Conservation (phyloP, 306 rosid species). For the Casuarina equisetifolia region DNA sequence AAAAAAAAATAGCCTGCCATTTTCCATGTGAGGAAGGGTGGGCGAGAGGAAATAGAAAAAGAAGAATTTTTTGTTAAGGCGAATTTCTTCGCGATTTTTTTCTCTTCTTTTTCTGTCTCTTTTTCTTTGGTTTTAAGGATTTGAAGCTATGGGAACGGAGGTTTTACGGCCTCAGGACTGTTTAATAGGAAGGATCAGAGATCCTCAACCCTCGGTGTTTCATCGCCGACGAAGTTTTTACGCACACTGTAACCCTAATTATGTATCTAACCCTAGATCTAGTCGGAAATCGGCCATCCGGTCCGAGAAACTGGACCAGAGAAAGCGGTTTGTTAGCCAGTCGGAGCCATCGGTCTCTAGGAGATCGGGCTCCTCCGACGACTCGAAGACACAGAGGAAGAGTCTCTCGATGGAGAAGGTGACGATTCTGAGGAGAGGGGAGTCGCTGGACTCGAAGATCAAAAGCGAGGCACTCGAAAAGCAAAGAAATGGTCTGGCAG, state of each 20-base stretch:
- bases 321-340: constrained; percentile 30
- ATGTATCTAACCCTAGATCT: constrained; percentile 32
- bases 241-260: constrained; percentile 23
- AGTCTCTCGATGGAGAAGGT: constrained; percentile 59
- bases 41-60: background rate
- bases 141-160: constrained; percentile 75
- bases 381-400: constrained; percentile 34
- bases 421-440: constrained; percentile 68
- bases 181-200: constrained; percentile 49
- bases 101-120: background rate
- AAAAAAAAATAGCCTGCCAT: constrained; percentile 6
- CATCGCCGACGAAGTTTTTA: constrained; percentile 44
- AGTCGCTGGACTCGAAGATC: constrained; percentile 64
- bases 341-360: constrained; percentile 27
- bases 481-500: constrained; percentile 47
- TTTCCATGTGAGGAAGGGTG: constrained; percentile 33
- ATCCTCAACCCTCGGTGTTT: constrained; percentile 35
- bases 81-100: constrained; percentile 18
- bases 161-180: constrained; percentile 74
- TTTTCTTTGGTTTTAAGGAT: background rate
- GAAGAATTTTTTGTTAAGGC: background rate
- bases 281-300: constrained; percentile 43
- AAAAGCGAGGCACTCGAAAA: constrained; percentile 39
- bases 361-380: constrained; percentile 54
- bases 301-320: constrained; percentile 40